Conservation (phyloP, 2,329 filamentous ascomycete genomes). For the Pseudocercospora pini-densiflorae region DNA sequence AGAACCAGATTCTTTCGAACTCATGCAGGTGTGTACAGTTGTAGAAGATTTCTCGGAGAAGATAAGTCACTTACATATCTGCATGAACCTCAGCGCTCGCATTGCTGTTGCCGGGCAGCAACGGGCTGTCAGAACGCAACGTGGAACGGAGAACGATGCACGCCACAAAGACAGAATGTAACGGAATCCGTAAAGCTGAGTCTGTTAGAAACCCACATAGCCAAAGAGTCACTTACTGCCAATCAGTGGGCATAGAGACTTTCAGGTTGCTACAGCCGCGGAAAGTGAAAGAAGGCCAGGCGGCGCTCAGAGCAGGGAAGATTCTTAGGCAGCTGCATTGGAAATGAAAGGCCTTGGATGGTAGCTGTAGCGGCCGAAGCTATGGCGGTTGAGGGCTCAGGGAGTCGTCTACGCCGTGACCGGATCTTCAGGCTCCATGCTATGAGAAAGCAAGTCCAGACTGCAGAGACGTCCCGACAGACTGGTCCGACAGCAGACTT, state of each 20-base stretch:
- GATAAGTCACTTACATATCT: not conserved
- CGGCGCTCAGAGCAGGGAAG: not conserved
- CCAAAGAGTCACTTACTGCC: not conserved
- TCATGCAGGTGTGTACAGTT: not conserved
- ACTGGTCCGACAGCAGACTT: not conserved
- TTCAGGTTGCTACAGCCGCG: not conserved
- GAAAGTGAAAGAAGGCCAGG: not conserved
- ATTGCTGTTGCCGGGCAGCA: not conserved
- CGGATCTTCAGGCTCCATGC: not conserved
- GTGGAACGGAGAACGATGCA: not conserved
- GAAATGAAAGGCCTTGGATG: conserved; percentile 1
- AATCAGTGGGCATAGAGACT: not conserved
- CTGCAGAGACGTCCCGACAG: not conserved
- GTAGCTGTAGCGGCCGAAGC: not conserved
- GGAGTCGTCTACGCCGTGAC: not conserved
- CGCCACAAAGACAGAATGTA: not conserved
- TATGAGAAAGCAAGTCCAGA: not conserved
- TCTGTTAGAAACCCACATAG: not conserved
- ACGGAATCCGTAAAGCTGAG: not conserved
- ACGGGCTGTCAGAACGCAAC: not conserved
- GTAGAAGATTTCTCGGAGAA: not conserved
- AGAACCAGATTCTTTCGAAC: not conserved
- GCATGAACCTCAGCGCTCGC: not conserved
- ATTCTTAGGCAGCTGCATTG: not conserved
- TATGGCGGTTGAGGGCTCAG: not conserved